Evolutionary conservation across 2,329 filamentous ascomycete genomes (phyloP), one percentile per base, ranked within the genome.

Genomic region (Cercospora zeina): DNA sequence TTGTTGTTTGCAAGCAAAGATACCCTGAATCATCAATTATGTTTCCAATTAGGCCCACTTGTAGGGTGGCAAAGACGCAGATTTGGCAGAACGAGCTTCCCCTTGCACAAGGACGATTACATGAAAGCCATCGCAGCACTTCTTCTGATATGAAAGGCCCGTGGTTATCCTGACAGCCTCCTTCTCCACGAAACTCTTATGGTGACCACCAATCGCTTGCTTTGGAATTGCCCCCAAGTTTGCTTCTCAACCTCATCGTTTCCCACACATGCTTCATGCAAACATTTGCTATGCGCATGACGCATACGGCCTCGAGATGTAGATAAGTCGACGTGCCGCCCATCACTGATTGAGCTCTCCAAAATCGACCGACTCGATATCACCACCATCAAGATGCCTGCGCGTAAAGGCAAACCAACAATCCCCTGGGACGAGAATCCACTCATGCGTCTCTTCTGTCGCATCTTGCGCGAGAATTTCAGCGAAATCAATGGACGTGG

Each of bases 1-100:
- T 27, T 27, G n/a, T n/a, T n/a, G 19, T 58, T 37, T 37, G 13
- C 10, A 14, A 58, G n/a, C 39, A 49, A 14, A 49, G 54, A 57
- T 47, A 57, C 54, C 54, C 39, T 24, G 39, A 13, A 49, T 13
- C 19, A 5, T 45, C 19, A 19, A 13, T 45, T 21, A 11, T 10
- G 19, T 45, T 21, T 19, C 9, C 19, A 5, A 3, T 16, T 6
- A 19, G 39, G 19, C 9, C 7, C 31, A 34, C 31, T 34, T 34
- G 24, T 6, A 6, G 24, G 24, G 6, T 27, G 3, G 24, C 3
- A 27, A 27, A 27, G 24, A 27, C 6, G 24, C 24, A 27, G 24
- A 6, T 27, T 27, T 27, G 3, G 24, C 24, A 27, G 24, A 27
- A 27, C 24, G 6, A 27, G 24, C 24, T 27, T 27, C 24, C 24